Conservation (phyloP, 768 basidiomycete genomes). For the Mycena vitilis region DNA sequence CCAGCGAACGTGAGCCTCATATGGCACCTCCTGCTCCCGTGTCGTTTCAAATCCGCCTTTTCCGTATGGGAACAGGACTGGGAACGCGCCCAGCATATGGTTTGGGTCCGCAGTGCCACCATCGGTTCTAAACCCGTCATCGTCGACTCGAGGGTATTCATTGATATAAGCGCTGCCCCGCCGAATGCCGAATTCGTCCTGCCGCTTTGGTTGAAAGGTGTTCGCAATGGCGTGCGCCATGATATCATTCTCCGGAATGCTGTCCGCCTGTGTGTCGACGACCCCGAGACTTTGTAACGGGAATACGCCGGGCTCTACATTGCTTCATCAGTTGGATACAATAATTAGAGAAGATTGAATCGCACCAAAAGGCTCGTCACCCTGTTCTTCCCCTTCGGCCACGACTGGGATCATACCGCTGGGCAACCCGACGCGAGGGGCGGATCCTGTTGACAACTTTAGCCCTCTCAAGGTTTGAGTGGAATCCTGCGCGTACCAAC, state of each 20-base stretch:
- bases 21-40: constrained; percentile 35
- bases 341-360: no score
- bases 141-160: constrained; percentile 41
- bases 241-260: constrained; percentile 2
- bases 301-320: neutral
- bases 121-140: constrained; percentile 27
- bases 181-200: constrained; percentile 22
- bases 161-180: constrained; percentile 42
- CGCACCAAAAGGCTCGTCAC: no score
- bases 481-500: no score
- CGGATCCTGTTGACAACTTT: no score
- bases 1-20: constrained; percentile 46
- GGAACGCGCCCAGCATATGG: constrained; percentile 47
- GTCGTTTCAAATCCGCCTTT: constrained; percentile 47
- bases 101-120: constrained; percentile 42
- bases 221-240: constrained; percentile 22
- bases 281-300: constrained; percentile 10
- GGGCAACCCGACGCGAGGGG: no score
- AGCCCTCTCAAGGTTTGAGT: no score
- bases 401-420: no score
- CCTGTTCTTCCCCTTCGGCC: no score
- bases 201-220: neutral
- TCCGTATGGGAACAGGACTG: constrained; percentile 50
- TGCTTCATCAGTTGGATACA: no score
- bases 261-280: constrained; percentile 6